phyloP scores from a whole-genome alignment of 441 rosid genomes.

The Mallotus japonicus region DNA sequence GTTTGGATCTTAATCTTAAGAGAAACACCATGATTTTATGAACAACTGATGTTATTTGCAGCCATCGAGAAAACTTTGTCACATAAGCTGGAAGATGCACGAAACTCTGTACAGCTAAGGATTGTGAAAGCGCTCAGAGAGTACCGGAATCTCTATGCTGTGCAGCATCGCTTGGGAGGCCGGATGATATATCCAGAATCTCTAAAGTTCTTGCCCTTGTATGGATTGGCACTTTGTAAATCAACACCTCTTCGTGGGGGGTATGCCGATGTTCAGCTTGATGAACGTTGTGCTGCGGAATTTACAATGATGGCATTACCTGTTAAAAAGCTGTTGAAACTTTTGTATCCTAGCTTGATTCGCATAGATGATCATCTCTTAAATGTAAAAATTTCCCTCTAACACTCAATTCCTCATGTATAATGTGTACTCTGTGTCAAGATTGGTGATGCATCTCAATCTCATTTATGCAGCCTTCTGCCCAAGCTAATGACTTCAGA shows the following conservation, averaged over 20 bases:
- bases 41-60: conserved; percentile 39
- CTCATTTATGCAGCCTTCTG: conserved; percentile 52
- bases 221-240: conserved; percentile 82
- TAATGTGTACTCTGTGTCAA: conserved; percentile 11
- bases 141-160: conserved; percentile 79
- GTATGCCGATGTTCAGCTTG: conserved; percentile 80
- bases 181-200: conserved; percentile 95
- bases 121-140: conserved; percentile 91
- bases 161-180: conserved; percentile 92
- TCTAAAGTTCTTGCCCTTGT: conserved; percentile 73
- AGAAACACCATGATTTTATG: conserved; percentile 17
- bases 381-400: conserved; percentile 47
- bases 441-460: conserved; percentile 22
- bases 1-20: conserved; percentile 23
- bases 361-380: conserved; percentile 80
- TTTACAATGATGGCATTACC: conserved; percentile 92
- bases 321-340: conserved; percentile 78
- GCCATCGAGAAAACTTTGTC: conserved; percentile 91
- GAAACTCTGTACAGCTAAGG: conserved; percentile 69
- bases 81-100: conserved; percentile 89
- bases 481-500: conserved; percentile 42
- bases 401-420: background rate
- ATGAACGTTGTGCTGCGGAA: conserved; percentile 92
- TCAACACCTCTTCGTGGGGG: conserved; percentile 85
- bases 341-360: conserved; percentile 77